Conservation (phyloP, 148 eudicot genomes). For the Polygonum aviculare region DNA sequence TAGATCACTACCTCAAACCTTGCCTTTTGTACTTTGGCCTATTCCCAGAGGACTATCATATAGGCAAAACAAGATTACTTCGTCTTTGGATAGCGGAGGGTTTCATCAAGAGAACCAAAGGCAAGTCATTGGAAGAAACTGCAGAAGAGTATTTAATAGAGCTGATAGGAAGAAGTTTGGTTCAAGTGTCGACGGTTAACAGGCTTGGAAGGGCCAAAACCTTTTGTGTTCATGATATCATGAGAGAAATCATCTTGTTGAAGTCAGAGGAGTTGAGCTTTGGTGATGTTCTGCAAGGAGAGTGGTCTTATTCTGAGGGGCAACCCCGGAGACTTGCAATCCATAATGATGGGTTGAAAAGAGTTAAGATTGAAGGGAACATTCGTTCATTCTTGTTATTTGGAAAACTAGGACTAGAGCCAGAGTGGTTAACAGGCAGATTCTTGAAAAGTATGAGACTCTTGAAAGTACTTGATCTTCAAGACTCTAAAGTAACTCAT, state of each 20-base stretch:
- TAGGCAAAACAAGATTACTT: constrained; percentile 3
- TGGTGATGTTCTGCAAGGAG: not conserved
- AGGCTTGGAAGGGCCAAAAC: not conserved
- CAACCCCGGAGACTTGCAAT: not conserved
- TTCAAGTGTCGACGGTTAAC: not conserved
- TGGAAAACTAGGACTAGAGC: not conserved
- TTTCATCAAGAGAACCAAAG: not conserved
- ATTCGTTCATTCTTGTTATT: not conserved
- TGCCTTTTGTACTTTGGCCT: constrained; percentile 23
- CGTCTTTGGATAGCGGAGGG: not conserved
- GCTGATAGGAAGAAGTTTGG: not conserved
- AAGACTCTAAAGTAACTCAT: constrained; percentile 7
- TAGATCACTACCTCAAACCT: constrained; percentile 17
- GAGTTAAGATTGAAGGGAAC: not conserved
- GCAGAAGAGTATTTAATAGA: not conserved
- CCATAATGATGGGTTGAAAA: not conserved
- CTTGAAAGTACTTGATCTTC: constrained; percentile 22
- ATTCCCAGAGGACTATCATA: constrained; percentile 11
- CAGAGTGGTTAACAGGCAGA: not conserved
- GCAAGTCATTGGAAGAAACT: not conserved
- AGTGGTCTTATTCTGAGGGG: not conserved
- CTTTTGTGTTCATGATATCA: not conserved
- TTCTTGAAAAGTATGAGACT: constrained; percentile 5
- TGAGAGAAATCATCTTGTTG: not conserved
- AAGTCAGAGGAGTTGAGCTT: not conserved